Percentiles rank a stretch among this genome's conserved stretches.
phyloP scores from a whole-genome alignment of 148 eudicot genomes.

The Linanthus parryae region DNA sequence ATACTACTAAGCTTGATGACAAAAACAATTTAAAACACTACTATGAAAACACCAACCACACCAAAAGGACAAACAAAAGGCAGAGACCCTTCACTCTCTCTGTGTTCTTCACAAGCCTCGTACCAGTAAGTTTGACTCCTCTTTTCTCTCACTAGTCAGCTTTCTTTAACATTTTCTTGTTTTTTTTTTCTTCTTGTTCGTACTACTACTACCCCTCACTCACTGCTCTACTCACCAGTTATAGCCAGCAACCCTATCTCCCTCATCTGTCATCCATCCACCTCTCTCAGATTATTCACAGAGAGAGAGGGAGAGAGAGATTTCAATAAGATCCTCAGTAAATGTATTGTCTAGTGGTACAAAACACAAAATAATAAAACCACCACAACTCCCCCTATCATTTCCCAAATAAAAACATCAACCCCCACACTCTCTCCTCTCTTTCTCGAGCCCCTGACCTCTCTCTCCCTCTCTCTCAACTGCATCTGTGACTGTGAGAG shows the following conservation, averaged over 20 bases:
- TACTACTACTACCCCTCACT: background rate
- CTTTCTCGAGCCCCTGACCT: conserved; percentile 74
- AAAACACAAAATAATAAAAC: background rate
- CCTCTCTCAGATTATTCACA: background rate
- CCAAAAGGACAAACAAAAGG: too few species aligned
- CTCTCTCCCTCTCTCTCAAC: conserved; percentile 7
- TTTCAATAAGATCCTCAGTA: background rate
- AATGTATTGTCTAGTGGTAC: background rate
- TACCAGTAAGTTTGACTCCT: conserved; percentile 62
- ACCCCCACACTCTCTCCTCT: conserved; percentile 3
- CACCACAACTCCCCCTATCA: background rate
- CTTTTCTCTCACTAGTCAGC: conserved; percentile 38
- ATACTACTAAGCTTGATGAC: too few species aligned
- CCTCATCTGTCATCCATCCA: background rate
- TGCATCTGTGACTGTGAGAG: background rate
- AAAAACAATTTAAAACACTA: too few species aligned
- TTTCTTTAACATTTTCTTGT: too few species aligned
- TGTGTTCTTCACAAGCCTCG: too few species aligned
- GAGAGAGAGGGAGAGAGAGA: background rate
- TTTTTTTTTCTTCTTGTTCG: conserved; percentile 5
- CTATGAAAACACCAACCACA: too few species aligned
- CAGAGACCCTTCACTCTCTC: too few species aligned
- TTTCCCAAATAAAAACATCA: background rate
- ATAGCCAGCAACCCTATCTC: too few species aligned
- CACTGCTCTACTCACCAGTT: background rate